These are phyloP conservation scores for Boletus edulis DNA, from an alignment of 768 basidiomycete genomes.

Conservation along the genomic window DNA sequence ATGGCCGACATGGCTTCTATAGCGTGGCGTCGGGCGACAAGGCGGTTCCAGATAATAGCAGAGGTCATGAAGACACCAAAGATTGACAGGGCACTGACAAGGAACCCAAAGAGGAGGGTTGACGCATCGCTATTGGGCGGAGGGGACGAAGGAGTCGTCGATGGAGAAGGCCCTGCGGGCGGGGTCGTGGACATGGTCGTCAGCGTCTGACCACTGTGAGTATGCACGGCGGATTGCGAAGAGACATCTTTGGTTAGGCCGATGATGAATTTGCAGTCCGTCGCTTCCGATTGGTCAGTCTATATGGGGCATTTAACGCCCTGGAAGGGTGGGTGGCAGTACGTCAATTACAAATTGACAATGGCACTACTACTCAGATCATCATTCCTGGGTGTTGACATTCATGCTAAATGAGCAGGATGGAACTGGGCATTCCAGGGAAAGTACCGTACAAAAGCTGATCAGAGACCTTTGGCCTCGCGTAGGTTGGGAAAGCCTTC, in stretches of 20 bases:
- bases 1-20: conserved; percentile 23
- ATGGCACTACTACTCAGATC: too few relatives aligned
- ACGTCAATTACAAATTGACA: not conserved
- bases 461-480: too few relatives aligned
- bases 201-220: conserved; percentile 3
- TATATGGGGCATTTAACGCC: conserved; percentile 3
- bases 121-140: conserved; percentile 15
- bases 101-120: conserved; percentile 31
- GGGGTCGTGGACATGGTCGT: conserved; percentile 24
- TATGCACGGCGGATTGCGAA: not conserved
- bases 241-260: not conserved
- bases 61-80: conserved; percentile 31
- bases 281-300: conserved; percentile 16
- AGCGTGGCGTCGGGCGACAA: conserved; percentile 25
- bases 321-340: not conserved
- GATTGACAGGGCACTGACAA: conserved; percentile 29
- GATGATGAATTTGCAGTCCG: not conserved
- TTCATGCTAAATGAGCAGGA: too few relatives aligned
- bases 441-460: too few relatives aligned
- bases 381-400: too few relatives aligned
- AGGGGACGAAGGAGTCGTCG: conserved; percentile 1
- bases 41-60: conserved; percentile 33
- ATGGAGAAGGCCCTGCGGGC: not conserved
- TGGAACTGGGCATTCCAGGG: too few relatives aligned
- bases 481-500: too few relatives aligned